Conservation (phyloP, 371 early-diverging fungal species). For the Batkoa obscura region DNA sequence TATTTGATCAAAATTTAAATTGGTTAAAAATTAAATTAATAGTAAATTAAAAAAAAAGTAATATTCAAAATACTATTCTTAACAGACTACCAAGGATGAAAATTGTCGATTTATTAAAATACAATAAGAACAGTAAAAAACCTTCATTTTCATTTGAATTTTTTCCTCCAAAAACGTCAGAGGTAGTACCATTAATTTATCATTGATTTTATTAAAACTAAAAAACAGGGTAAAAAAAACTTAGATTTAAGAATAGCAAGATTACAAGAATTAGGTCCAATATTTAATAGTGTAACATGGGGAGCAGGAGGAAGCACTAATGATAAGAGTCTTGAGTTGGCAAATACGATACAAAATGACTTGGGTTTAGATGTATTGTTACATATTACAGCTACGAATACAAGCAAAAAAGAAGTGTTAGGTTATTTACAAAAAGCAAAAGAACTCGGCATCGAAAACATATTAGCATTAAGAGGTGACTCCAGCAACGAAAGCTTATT, state of each 20-base stretch:
- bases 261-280: conserved; percentile 66
- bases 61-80: no score
- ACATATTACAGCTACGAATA: conserved; percentile 95
- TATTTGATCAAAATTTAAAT: no score
- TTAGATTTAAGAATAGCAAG: conserved; percentile 80
- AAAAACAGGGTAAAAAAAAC: no score
- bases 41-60: no score
- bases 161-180: conserved; percentile 93
- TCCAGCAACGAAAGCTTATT: neutral
- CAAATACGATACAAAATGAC: conserved; percentile 62
- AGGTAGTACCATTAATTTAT: conserved; percentile 22
- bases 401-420: conserved; percentile 11
- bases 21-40: no score
- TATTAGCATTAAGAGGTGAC: conserved; percentile 83
- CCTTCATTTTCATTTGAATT: conserved; percentile 67
- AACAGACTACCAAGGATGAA: no score
- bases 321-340: conserved; percentile 63
- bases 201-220: no score
- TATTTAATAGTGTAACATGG: conserved; percentile 91
- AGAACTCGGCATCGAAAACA: conserved; percentile 72
- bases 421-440: conserved; percentile 41
- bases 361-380: conserved; percentile 79
- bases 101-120: no score
- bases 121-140: no score
- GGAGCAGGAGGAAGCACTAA: conserved; percentile 86